Base-by-base conservation (phyloP, 768 basidiomycete genomes). In the Boletus tomentosulus region DNA sequence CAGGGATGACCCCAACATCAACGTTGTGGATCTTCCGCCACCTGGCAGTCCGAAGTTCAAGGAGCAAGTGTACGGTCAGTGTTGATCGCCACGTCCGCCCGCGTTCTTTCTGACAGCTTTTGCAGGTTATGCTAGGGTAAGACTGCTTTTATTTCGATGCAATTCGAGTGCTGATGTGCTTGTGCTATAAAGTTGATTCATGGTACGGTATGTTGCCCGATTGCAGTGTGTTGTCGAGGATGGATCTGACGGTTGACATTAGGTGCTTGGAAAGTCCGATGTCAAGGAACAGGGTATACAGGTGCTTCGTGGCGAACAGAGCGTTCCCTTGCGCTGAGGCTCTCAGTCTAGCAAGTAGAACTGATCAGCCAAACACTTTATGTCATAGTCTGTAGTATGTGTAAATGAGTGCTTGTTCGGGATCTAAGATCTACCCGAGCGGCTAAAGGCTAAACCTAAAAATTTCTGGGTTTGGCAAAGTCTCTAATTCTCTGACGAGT, bases 11-110 rank as follows among this genome's bases (percentile, higher is more conserved):
- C 62, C 60, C 22, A 65, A 57, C 22, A 33, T 58, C 49, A 64
- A 65, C 22, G 60, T 68, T 22, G 64, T 63, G 30, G 69, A 62
- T 15, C 46, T 62, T 38, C 53, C 63, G 12, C 59, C 54, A 47
- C 66, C 19, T 19, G 19, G 51, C 35, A 59, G 52, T 31, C 74
- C 78, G 30, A 73, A 82, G 13, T 85, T 84, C 71, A 84, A 82
- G 64, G 82, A 85, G 44, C 75, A 73, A 53, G 79, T 83, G 8
- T 76, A 83, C 44, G 83, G 83, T 81, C 55, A 25, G 74, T 58
- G 39, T 51, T 6, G 27, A 13, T 42, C 22, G 9, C 15, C n/a
- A 13, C 13, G 43, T 44, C 1, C 16, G 8, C 22, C 12, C 24
- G 8, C 8, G 27, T 46, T 27, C 31, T 16, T 41, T 42, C 42